Evolutionary conservation across 345 rosid genomes (phyloP).

Genomic region (Eutrema heterophyllum): DNA sequence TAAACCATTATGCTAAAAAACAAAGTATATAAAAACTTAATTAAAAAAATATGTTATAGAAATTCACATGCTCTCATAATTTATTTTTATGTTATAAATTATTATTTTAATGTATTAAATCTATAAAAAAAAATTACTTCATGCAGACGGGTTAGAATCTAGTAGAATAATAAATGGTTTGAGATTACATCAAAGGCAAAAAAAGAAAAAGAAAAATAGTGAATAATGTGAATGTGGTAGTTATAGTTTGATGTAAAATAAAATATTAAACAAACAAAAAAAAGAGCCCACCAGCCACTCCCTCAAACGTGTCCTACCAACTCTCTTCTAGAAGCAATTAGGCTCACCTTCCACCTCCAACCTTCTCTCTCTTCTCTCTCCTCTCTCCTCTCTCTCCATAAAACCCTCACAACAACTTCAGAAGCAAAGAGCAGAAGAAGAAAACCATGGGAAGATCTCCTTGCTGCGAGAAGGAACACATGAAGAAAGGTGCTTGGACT

Average conservation of each 20-base stretch:
- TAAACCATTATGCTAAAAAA: too few relatives aligned
- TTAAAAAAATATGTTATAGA: too few relatives aligned
- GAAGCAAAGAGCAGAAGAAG: neutral
- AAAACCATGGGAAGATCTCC: conserved; percentile 65
- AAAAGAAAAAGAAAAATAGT: neutral
- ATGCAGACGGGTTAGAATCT: too few relatives aligned
- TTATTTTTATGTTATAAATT: too few relatives aligned
- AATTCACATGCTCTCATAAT: too few relatives aligned
- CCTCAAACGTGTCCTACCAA: conserved; percentile 93
- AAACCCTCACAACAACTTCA: conserved; percentile 19
- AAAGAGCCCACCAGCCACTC: conserved; percentile 62
- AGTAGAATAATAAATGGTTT: neutral
- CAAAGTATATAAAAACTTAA: too few relatives aligned
- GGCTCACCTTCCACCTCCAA: conserved; percentile 32
- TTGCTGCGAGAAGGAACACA: conserved; percentile 61
- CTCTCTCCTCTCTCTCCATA: conserved; percentile 19
- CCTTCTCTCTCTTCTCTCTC: neutral
- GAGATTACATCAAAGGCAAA: neutral
- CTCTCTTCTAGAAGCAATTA: conserved; percentile 93
- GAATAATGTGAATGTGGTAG: conserved; percentile 24
- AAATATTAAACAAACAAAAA: conserved; percentile 26
- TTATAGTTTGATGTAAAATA: conserved; percentile 31
- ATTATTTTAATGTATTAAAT: too few relatives aligned
- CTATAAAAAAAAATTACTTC: too few relatives aligned
- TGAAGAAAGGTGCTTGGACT: conserved; percentile 72